Base-by-base conservation (phyloP, 164 flowering plant species). In the Platanus orientalis region DNA sequence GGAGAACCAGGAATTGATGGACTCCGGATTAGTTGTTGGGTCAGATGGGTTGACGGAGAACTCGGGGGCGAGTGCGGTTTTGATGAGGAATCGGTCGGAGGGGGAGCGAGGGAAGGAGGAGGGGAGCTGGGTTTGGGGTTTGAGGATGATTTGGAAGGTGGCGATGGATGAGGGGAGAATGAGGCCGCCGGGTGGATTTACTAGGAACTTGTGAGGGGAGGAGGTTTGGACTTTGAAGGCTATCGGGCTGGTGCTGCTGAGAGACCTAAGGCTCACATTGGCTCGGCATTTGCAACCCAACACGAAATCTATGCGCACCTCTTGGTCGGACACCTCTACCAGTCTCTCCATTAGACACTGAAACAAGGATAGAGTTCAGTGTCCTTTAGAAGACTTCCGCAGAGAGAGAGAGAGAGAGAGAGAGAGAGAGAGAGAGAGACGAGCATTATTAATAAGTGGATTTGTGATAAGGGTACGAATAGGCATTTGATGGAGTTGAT, bases 141-240 rank as follows among this genome's bases (percentile, higher is more conserved):
- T 88, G 75, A 88, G 86, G 61, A 88, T 70, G 72, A 88, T 66
- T 51, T 88, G 91, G 73, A 88, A 78, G 54, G 88, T 67, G 70
- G 83, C 52, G 61, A 61, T 25, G 63, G 85, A 74, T 7, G 71
- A 63, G 1, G 89, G 89, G 44, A 74, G 75, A 68, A 88, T 69
- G 54, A 84, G 69, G 1, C 89, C 91, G n/a, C 57, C 73, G 20
- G 96, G 87, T 21, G 88, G 96, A 69, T 80, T 84, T 2, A 88
- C 96, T 0, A 84, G 77, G 76, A 88, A 88, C 67, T 86, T 86
- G 71, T 83, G 73, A 1, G 95, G 91, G 1, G 95, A 83, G 3
- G 96, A 86, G 56, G 96, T 89, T 62, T 89, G 92, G 69, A 89
- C 79, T 65, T 86, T 86, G 83, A 83, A 89, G 27, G 86, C 87